Evolutionary conservation across 1,284 basidiomycete genomes (phyloP).

Genomic region (Apiotrichum laibachii): DNA sequence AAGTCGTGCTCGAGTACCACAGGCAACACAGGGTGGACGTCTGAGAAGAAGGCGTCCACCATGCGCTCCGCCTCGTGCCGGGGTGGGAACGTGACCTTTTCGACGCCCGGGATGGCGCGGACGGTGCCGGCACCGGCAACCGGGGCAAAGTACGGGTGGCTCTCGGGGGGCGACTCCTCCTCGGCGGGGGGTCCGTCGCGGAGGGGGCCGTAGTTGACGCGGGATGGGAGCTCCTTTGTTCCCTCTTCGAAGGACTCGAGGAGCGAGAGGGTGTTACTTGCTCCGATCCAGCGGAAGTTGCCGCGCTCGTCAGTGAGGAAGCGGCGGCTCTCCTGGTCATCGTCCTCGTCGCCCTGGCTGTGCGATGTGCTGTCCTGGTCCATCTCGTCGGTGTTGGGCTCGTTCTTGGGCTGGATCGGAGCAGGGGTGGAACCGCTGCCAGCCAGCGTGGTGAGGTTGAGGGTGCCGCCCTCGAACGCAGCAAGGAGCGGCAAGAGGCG

Average conservation of each 20-base stretch:
- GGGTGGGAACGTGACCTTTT: constrained; percentile 81
- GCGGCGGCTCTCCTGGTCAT: constrained; percentile 37
- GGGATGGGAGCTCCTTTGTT: constrained; percentile 12
- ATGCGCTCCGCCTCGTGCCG: constrained; percentile 77
- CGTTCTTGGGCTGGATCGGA: neutral
- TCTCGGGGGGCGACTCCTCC: constrained; percentile 14
- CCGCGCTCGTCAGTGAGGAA: constrained; percentile 65
- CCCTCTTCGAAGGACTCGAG: constrained; percentile 70
- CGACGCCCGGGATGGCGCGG: constrained; percentile 72
- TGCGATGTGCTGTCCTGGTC: constrained; percentile 5
- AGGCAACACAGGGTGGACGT: constrained; percentile 79
- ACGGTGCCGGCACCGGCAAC: constrained; percentile 83
- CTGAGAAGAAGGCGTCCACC: constrained; percentile 78
- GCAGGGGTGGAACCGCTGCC: neutral
- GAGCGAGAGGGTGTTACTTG: constrained; percentile 83
- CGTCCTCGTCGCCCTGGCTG: constrained; percentile 53
- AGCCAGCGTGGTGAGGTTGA: neutral
- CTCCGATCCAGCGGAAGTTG: constrained; percentile 86
- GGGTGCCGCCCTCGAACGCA: constrained; percentile 33
- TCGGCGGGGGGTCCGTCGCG: constrained; percentile 7
- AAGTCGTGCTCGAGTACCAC: constrained; percentile 78
- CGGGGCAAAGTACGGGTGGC: constrained; percentile 72
- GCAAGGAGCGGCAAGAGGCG: constrained; percentile 40
- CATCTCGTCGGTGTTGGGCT: constrained; percentile 10
- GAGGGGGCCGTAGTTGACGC: constrained; percentile 15